Evolutionary conservation across 1,284 basidiomycete species (phyloP), one percentile per base, ranked within the genome.

Genomic region (Malassezia japonica): DNA sequence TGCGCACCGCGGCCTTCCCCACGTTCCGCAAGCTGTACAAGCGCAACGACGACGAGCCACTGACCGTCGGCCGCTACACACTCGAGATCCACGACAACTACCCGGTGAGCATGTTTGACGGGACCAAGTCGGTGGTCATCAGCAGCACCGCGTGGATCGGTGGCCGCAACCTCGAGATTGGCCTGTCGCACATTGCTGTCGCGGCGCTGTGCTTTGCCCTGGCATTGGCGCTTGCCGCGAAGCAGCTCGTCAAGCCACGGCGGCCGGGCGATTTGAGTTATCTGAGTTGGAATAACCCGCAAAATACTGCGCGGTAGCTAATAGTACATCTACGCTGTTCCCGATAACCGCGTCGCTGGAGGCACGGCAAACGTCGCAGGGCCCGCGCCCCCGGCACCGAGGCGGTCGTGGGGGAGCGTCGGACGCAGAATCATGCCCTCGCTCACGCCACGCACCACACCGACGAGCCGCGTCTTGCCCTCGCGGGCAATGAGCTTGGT

Each of bases 111-210:
- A 81, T 84, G 42, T 99, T 88, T 76, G 82, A 83, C 51, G 94
- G 94, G 36, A 96, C 91, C 10, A 99, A 99, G 76, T 89, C 88
- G 0, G 80, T 99, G 51, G 89, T 98, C 25, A 86, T 99, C 61
- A 90, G 88, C 41, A 98, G 92, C 0, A 87, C 92, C 3, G 87
- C 90, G 1, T 98, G 92, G 89, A 87, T 95, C 65, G 94, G 94
- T 18, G 94, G 94, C 24, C 90, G 92, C 76, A 92, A 92, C 67
- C 83, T 89, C 1, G 96, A 98, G 82, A 79, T 99, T 21, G 94
- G 94, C 7, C 90, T 90, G 83, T 86, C 90, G 3, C 98, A 96
- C 71, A 85, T 99, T 47, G 90, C 83, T 16, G 83, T 89, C 0
- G 85, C 90, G 1, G 82, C 79, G 9, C 77, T 96, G 16, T 94